Conservation (phyloP, 163 green algal species). For the Picocystis sp. region DNA sequence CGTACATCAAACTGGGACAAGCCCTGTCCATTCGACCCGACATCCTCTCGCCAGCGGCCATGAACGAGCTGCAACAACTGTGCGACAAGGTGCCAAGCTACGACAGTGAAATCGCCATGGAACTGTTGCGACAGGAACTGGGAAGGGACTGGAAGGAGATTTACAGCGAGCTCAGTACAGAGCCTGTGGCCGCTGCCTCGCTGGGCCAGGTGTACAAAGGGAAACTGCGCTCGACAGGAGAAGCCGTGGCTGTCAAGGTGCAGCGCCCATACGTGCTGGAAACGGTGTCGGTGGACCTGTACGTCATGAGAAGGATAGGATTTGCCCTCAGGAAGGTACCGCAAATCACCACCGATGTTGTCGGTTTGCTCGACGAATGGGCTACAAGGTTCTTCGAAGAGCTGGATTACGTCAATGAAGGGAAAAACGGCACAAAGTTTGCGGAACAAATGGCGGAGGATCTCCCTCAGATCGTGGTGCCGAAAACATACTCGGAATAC, state of each 20-base stretch:
- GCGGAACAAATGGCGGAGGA: conserved; percentile 65
- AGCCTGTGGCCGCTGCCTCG: conserved; percentile 71
- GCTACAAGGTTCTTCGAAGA: conserved; percentile 91
- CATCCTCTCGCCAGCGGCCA: conserved; percentile 63
- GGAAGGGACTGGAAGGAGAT: conserved; percentile 61
- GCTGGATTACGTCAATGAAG: conserved; percentile 86
- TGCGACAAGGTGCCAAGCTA: not conserved
- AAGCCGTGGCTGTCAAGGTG: conserved; percentile 84
- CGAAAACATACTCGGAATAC: conserved; percentile 63
- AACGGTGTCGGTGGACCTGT: conserved; percentile 91
- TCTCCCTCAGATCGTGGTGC: conserved; percentile 91
- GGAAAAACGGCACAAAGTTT: conserved; percentile 65
- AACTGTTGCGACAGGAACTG: conserved; percentile 62
- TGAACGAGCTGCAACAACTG: conserved; percentile 97
- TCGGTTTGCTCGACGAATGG: conserved; percentile 93
- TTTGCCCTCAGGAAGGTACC: conserved; percentile 12
- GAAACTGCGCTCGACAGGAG: conserved; percentile 43
- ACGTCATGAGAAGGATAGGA: conserved; percentile 49
- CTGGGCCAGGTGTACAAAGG: conserved; percentile 75
- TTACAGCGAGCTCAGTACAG: conserved; percentile 64
- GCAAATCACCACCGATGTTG: conserved; percentile 66
- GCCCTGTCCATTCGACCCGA: conserved; percentile 74
- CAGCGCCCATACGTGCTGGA: conserved; percentile 61
- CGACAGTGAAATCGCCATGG: conserved; percentile 29
- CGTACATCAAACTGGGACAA: conserved; percentile 96